These are phyloP conservation scores for Akanthomyces dipterigenus DNA, from an alignment of 2,329 filamentous ascomycete species.

Conservation along the genomic window DNA sequence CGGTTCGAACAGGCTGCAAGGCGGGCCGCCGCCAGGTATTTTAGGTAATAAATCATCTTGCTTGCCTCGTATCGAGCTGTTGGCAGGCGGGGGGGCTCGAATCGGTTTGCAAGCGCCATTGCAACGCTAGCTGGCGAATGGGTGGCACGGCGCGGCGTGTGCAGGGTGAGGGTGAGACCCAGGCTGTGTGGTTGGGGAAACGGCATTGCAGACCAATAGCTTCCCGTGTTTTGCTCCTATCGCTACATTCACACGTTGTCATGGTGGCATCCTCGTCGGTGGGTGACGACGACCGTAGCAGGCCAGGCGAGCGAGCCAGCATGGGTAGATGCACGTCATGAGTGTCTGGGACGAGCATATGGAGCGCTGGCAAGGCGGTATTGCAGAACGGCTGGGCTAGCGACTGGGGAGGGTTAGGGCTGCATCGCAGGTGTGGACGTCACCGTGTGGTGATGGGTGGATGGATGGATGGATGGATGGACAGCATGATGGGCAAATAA, in stretches of 20 bases:
- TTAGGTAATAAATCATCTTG: no score
- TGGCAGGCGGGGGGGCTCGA: neutral
- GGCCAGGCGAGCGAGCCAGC: neutral
- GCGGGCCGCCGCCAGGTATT: no score
- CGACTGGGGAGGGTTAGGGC: neutral
- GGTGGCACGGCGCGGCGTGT: neutral
- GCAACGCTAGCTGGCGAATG: neutral
- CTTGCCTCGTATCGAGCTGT: neutral
- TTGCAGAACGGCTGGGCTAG: neutral
- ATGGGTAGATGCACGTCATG: neutral
- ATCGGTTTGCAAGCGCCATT: neutral
- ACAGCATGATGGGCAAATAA: neutral
- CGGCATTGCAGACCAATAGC: no score
- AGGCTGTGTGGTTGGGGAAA: no score
- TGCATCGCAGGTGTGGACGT: neutral
- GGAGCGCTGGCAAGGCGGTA: neutral
- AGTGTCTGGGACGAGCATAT: neutral
- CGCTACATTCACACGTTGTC: constrained; percentile 21
- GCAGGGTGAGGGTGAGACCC: neutral
- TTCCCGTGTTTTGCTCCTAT: constrained; percentile 10
- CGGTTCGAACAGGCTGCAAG: no score
- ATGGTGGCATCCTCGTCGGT: neutral
- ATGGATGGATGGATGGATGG: neutral
- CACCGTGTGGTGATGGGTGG: neutral
- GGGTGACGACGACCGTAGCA: neutral